Percentiles rank a stretch among this genome's conserved stretches.
Evolutionary conservation across 192 early-diverging fungal genomes (phyloP).

Genomic region (Umbelopsis isabellina): DNA sequence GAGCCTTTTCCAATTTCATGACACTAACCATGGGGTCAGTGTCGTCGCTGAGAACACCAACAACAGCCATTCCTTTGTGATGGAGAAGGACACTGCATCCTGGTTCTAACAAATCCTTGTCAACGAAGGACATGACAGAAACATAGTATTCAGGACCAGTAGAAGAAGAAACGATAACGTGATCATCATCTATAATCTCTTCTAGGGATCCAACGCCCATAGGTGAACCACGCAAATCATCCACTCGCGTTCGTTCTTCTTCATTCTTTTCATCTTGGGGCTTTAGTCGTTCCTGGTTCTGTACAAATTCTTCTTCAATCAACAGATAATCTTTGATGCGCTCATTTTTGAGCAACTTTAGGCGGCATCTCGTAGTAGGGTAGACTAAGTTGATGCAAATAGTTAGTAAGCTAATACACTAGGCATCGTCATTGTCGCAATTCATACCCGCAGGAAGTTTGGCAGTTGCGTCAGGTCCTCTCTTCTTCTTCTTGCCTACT

Average conservation of each 20-base stretch:
- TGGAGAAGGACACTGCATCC: conserved; percentile 95
- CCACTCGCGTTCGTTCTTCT: conserved; percentile 93
- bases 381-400: conserved; percentile 66
- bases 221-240: conserved; percentile 94
- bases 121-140: conserved; percentile 96
- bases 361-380: conserved; percentile 94
- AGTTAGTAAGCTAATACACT: background rate
- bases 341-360: conserved; percentile 97
- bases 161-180: conserved; percentile 94
- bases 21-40: conserved; percentile 98
- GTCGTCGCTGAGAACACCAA: conserved; percentile 95
- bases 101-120: conserved; percentile 98
- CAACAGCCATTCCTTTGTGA: conserved; percentile 88
- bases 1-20: conserved; percentile 99
- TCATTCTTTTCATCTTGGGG: conserved; percentile 93
- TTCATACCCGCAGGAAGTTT: conserved; percentile 89
- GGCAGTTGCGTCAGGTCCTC: conserved; percentile 86
- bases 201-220: conserved; percentile 97
- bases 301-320: conserved; percentile 99
- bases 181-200: conserved; percentile 99
- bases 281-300: conserved; percentile 97
- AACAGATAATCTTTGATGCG: conserved; percentile 98
- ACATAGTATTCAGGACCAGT: conserved; percentile 98
- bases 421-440: background rate
- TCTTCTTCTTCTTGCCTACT: conserved; percentile 97